Evolutionary conservation across 768 basidiomycete genomes (phyloP).

Genomic region (Naganishia vaughanmartiniae): DNA sequence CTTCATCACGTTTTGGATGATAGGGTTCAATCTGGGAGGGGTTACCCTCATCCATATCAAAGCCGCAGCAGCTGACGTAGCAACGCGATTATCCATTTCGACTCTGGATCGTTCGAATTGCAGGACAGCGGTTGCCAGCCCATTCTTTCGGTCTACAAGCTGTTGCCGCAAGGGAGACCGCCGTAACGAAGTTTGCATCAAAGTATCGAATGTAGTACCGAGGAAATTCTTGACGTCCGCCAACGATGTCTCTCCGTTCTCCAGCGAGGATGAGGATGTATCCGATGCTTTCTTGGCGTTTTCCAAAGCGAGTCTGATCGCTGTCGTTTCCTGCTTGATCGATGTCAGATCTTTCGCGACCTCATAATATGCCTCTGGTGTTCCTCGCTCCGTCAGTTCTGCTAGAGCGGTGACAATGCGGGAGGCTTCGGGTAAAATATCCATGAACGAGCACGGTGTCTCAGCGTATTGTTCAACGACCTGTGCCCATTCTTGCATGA

Average conservation of each 20-base stretch:
- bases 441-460: constrained; percentile 54
- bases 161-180: background rate
- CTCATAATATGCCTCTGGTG: constrained; percentile 83
- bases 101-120: constrained; percentile 1
- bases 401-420: constrained; percentile 70
- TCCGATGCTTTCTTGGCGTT: background rate
- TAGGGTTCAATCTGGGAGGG: constrained; percentile 90
- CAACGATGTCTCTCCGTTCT: background rate
- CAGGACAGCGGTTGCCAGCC: constrained; percentile 6
- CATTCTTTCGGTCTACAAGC: constrained; percentile 2
- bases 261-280: background rate
- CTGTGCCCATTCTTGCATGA: constrained; percentile 87
- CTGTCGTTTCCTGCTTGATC: constrained; percentile 21
- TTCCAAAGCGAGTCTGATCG: background rate
- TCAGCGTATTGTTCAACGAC: constrained; percentile 18
- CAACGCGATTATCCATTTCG: constrained; percentile 68
- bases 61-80: constrained; percentile 84
- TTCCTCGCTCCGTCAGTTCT: constrained; percentile 67
- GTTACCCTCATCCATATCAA: constrained; percentile 80
- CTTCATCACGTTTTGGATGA: constrained; percentile 96
- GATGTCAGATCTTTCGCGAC: constrained; percentile 59
- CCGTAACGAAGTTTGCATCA: background rate
- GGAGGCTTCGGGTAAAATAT: constrained; percentile 62
- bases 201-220: background rate
- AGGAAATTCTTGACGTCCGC: constrained; percentile 15